Base-by-base conservation (phyloP, 2,329 filamentous ascomycete genomes). In the Colletotrichum tropicicola region DNA sequence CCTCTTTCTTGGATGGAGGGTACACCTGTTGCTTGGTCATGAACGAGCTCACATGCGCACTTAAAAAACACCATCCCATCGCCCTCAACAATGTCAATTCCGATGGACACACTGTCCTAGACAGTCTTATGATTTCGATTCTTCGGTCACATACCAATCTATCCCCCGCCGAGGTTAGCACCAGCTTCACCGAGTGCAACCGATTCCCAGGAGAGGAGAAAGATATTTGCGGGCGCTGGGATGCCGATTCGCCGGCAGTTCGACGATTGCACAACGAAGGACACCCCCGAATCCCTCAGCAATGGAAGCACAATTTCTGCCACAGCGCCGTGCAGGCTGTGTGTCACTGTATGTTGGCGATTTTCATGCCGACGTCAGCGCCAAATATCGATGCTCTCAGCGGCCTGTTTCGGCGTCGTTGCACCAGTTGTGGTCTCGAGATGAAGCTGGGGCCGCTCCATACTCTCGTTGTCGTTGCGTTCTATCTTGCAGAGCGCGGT, bases 221-320 rank as follows among this genome's bases (percentile, higher is more conserved):
- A 4, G 78, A 80, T 45, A 75, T 79, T 9, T 81, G 79, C 60
- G 79, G 80, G n/a, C 71, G 79, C 35, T 81, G 79, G 79, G 75
- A 79, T 60, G 76, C 77, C 1, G 77, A 81, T 52, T 79, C 79
- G 1, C 68, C 72, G 5, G 76, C 70, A 48, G 57, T 77, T 32
- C 74, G 78, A 6, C 43, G 65, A 2, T 70, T 80, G 2, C 61
- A 76, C 10, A 68, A 68, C 2, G 66, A 57, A 1, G 77, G 77
- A 1, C 57, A 55, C 13, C 17, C 68, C 4, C 61, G 48, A 2
- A 74, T 79, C 19, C 79, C 79, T 0, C 55, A 64, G 3, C 13
- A 49, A 0, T 82, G 79, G 79, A 82, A 82, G 65, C 79, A 82
- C 65, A 77, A 75, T 48, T 82, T 82, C 60, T 82, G 80, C 56